Percentiles rank a stretch among this genome's conserved stretches.
Evolutionary conservation across 768 basidiomycete genomes (phyloP).

Genomic region (Gymnopilus dilepis): DNA sequence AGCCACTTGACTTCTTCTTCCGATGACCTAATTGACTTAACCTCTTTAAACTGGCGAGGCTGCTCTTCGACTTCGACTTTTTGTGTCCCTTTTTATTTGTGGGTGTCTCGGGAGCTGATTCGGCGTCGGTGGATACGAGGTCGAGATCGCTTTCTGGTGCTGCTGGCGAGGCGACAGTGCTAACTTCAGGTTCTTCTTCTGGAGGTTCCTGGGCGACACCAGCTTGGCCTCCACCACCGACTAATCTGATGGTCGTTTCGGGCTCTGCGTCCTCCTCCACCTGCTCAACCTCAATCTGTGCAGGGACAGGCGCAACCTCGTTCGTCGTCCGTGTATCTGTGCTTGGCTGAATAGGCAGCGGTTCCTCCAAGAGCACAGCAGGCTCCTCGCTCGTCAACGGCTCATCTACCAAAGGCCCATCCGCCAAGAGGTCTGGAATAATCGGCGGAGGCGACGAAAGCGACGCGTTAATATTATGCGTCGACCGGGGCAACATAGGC

Average conservation of each 20-base stretch:
- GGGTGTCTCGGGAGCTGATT: conserved; percentile 33
- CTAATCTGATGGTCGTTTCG: conserved; percentile 58
- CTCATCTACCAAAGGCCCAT: conserved; percentile 42
- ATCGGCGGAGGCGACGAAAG: conserved; percentile 19
- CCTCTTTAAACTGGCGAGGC: conserved; percentile 61
- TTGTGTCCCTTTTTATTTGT: conserved; percentile 42
- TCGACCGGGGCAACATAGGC: conserved; percentile 14
- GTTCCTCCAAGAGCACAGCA: not conserved
- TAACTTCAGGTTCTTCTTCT: conserved; percentile 33
- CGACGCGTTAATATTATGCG: not conserved
- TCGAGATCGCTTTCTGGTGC: conserved; percentile 43
- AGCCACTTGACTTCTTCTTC: conserved; percentile 54
- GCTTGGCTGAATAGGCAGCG: not conserved
- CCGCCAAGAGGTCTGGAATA: conserved; percentile 56
- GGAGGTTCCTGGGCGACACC: conserved; percentile 35
- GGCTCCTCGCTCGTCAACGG: conserved; percentile 41
- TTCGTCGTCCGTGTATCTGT: not conserved
- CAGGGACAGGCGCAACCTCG: not conserved
- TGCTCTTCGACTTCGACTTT: conserved; percentile 66
- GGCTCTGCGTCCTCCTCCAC: conserved; percentile 23
- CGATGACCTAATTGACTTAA: conserved; percentile 47
- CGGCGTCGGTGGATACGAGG: conserved; percentile 39
- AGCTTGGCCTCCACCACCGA: conserved; percentile 58
- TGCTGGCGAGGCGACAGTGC: conserved; percentile 29
- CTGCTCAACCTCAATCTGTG: not conserved